A percentile compares a stretch with the other conserved stretches of the same genome.
phyloP scores from a whole-genome alignment of 768 basidiomycete genomes.

The Russula griseocarnosa region DNA sequence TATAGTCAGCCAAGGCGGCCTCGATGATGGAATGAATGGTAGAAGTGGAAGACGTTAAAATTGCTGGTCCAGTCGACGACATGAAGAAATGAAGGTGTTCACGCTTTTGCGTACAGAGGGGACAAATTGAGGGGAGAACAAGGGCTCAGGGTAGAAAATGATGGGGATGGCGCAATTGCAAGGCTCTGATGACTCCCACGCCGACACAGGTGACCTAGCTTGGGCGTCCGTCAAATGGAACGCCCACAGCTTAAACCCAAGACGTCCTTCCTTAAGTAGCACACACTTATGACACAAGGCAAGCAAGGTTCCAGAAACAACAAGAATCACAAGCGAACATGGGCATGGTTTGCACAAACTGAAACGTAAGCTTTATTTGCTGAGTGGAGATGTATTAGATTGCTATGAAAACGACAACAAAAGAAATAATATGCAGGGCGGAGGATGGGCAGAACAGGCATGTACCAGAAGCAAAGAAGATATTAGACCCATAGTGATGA shows the following conservation, averaged over 20 bases:
- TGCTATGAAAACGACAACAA: background rate
- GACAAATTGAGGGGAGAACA: too few species aligned
- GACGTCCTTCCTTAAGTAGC: too few species aligned
- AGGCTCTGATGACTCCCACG: too few species aligned
- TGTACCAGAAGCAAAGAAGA: background rate
- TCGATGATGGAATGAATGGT: background rate
- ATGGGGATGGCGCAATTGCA: too few species aligned
- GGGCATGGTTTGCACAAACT: too few species aligned
- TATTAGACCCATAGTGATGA: background rate
- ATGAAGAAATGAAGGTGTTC: background rate
- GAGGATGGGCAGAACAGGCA: background rate
- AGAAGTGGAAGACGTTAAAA: background rate
- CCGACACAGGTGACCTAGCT: too few species aligned
- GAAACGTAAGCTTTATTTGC: background rate
- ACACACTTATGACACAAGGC: too few species aligned
- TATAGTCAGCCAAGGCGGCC: background rate
- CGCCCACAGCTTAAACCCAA: too few species aligned
- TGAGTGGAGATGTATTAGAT: slow-evolving; percentile 18
- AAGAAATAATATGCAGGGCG: slow-evolving; percentile 1
- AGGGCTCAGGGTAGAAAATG: too few species aligned
- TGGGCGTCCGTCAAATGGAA: too few species aligned
- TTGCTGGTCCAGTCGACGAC: background rate
- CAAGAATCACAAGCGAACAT: too few species aligned
- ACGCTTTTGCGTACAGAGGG: background rate
- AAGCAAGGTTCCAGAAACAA: too few species aligned